Evolutionary conservation across 1,284 basidiomycete genomes (phyloP), one percentile per base, ranked within the genome.

Genomic region (Mrakiaceae sp.): DNA sequence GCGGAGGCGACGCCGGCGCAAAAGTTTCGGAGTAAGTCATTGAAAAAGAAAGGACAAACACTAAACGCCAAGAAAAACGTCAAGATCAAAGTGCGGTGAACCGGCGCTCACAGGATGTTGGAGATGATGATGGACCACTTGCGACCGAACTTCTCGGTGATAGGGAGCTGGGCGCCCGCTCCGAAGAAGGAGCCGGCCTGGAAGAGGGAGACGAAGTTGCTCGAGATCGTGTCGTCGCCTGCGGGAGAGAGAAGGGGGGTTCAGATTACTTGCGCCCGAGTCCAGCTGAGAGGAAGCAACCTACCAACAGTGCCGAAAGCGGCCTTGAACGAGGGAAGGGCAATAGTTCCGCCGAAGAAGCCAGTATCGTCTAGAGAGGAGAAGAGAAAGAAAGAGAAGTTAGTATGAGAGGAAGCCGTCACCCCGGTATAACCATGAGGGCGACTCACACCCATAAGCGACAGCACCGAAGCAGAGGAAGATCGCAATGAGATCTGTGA

Each of bases 381-480:
- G 16, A 63, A 48, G 39, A n/a, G 16, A 57, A 12, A 44, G 42
- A 27, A 44, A 58, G 8, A n/a, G n/a, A 5, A 49, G 12, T 14
- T 6, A 51, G 5, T 3, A 39, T 10, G 51, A 0, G 14, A 4
- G 11, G n/a, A n/a, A 4, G 16, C 39, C 27, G 2, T 27, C 27
- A 27, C 27, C 27, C 27, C 2, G 27, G 27, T 27, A 27, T 27
- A 27, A 27, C 2, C 27, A 2, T 27, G 27, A 27, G 27, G 27
- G 27, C 2, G 8, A 44, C 27, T 42, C 50, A 14, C 39, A 54
- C 16, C 43, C 46, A 27, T 56, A 65, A 4, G 66, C 63, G 48
- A 64, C 52, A n/a, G 64, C 63, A 46, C 63, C 63, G 14, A 67
- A 56, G 53, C 57, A 64, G 58, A 67, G 53, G 4, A 43, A 27